phyloP scores from a whole-genome alignment of 2,329 filamentous ascomycete species.

The Botrytis tulipae region DNA sequence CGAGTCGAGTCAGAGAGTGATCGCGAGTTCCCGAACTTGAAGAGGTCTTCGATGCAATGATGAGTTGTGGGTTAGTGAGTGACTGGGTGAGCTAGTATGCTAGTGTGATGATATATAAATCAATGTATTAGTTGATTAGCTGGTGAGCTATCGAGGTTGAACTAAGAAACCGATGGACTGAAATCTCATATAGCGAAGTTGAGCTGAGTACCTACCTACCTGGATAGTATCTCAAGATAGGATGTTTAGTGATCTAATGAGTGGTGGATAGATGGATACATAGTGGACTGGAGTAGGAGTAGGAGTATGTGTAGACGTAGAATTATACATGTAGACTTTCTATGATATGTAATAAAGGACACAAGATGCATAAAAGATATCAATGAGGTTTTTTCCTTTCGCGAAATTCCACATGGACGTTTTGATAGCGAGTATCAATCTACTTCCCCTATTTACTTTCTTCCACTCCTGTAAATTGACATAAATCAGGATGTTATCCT shows the following conservation, averaged over 20 bases:
- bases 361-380: not conserved
- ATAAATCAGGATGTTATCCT: not conserved
- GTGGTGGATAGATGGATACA: not conserved
- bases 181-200: not conserved
- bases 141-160: no score
- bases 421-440: not conserved
- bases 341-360: not conserved
- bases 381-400: not conserved
- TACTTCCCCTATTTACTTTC: not conserved
- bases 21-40: no score
- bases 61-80: no score
- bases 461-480: not conserved
- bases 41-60: no score
- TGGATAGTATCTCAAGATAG: not conserved
- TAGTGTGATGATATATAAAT: no score
- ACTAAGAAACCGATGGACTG: no score
- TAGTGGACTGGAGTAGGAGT: not conserved
- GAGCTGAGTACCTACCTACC: not conserved
- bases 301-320: not conserved
- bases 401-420: not conserved
- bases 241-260: not conserved
- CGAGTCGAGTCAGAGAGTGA: no score
- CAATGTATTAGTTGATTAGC: no score
- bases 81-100: no score
- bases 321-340: not conserved